These are phyloP conservation scores for Pestalotiopsis sp. DNA, from an alignment of 2,329 filamentous ascomycete species.

Conservation along the genomic window DNA sequence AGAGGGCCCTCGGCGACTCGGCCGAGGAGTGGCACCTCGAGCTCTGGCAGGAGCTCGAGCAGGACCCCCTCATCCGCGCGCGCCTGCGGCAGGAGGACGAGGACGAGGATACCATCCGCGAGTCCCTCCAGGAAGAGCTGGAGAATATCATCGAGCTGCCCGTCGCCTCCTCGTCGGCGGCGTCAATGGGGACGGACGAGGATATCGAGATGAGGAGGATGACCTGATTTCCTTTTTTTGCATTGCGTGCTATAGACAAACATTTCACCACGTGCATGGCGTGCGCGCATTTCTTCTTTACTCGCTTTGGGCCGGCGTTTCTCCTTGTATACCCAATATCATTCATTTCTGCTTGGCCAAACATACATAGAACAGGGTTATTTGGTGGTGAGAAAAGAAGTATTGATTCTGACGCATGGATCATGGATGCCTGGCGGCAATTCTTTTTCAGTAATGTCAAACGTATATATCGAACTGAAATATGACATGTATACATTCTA, in stretches of 20 bases:
- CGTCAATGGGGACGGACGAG: neutral
- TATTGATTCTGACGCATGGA: too few relatives aligned
- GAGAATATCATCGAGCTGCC: neutral
- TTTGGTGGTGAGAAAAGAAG: too few relatives aligned
- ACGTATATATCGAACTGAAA: too few relatives aligned
- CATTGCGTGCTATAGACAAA: neutral
- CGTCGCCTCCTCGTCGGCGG: too few relatives aligned
- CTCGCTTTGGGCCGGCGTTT: neutral
- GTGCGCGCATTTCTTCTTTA: neutral
- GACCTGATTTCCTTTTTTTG: neutral
- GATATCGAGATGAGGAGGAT: neutral
- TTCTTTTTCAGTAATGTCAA: too few relatives aligned
- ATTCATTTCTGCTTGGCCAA: neutral
- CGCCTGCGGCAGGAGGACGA: slow-evolving; percentile 38
- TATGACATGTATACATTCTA: too few relatives aligned
- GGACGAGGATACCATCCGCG: slow-evolving; percentile 17
- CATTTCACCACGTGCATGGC: neutral
- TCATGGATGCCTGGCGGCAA: too few relatives aligned
- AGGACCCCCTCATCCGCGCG: slow-evolving; percentile 47
- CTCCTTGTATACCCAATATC: neutral
- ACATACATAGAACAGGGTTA: neutral
- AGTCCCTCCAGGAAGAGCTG: neutral
- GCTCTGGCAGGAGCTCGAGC: slow-evolving; percentile 62
- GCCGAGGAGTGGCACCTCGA: slow-evolving; percentile 55
- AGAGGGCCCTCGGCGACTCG: slow-evolving; percentile 27